Evolutionary conservation across 2,329 filamentous ascomycete species (phyloP), one percentile per base, ranked within the genome.

Genomic region (Pseudocercospora eumusae): DNA sequence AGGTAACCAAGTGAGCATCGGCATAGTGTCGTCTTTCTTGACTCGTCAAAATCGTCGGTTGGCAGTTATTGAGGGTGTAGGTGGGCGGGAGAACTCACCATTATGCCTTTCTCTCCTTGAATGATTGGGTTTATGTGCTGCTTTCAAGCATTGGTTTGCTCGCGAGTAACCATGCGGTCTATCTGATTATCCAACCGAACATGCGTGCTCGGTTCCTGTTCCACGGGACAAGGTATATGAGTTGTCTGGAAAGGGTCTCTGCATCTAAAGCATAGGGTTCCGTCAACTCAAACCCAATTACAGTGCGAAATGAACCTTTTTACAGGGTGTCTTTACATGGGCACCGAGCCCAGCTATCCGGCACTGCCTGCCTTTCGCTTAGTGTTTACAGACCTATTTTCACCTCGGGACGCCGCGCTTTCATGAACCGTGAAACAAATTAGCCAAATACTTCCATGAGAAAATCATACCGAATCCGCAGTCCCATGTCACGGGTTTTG

Each of bases 361-460:
- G 47, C 47, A 15, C 21, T 28, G 47, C 47, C 47, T 52, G 23
- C 47, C 47, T 52, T 52, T 28, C 47, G 47, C 47, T 52, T 28
- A n/a, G 15, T 52, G 21, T 31, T 52, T 25, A 15, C 47, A 27
- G 47, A 28, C 8, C 20, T 7, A 11, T 28, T 28, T 23, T 27
- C 23, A 52, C 25, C 15, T 25, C 15, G 15, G 8, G 18, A 52
- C 25, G 47, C 47, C 47, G 23, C 23, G 47, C 25, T n/a, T 23
- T n/a, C 47, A 25, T 25, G 20, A 13, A 15, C 18, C 25, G 10
- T 18, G 21, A 28, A 28, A 25, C 4, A 23, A 28, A n/a, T 61
- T 44, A 69, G 11, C 79, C 81, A 74, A 86, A 86, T 0, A 85
- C 82, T 66, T 85, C 83, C 59, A 83, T 83, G 78, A 84, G 82